Percentiles rank a stretch among this genome's conserved stretches.
These are phyloP conservation scores for Coniochaeta hoffmannii DNA, from an alignment of 2,329 filamentous ascomycete genomes.

Conservation along the genomic window DNA sequence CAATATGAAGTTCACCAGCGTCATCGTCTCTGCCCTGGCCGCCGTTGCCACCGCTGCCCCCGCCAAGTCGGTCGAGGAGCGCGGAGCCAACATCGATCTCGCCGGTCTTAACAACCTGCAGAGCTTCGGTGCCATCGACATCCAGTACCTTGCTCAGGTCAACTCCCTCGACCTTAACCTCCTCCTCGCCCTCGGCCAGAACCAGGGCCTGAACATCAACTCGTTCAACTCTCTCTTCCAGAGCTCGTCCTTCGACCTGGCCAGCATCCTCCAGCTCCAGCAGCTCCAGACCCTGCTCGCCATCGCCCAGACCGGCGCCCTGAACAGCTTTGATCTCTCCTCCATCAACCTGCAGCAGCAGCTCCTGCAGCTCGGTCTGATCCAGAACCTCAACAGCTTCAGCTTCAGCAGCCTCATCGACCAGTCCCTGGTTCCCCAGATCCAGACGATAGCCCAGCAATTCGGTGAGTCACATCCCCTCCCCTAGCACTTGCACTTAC, in stretches of 20 bases:
- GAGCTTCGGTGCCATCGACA: conserved; percentile 28
- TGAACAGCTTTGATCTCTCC: conserved; percentile 20
- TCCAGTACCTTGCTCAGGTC: conserved; percentile 29
- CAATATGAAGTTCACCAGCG: conserved; percentile 42
- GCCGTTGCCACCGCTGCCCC: conserved; percentile 37
- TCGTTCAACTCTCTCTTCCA: conserved; percentile 34
- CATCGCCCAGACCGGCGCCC: conserved; percentile 21
- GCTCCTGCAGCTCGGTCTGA: conserved; percentile 19
- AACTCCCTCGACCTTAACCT: conserved; percentile 35
- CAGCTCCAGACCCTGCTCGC: conserved; percentile 30
- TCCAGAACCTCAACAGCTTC: conserved; percentile 22
- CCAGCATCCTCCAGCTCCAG: conserved; percentile 31
- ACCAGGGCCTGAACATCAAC: conserved; percentile 38
- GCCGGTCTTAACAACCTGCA: conserved; percentile 31
- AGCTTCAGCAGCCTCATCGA: conserved; percentile 24
- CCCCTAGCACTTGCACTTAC: background rate
- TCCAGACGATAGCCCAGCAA: conserved; percentile 20
- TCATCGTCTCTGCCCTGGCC: conserved; percentile 37
- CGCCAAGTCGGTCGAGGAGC: conserved; percentile 27
- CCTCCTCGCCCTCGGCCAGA: conserved; percentile 32
- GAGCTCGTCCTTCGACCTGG: conserved; percentile 31
- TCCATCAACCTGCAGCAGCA: conserved; percentile 14
- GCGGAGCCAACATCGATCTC: conserved; percentile 28
- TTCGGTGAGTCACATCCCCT: background rate
- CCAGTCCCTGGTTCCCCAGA: conserved; percentile 18